Percentiles rank a stretch among this genome's conserved stretches.
Conservation (phyloP, 331 rosid species). For the Pyracantha coccinea region DNA sequence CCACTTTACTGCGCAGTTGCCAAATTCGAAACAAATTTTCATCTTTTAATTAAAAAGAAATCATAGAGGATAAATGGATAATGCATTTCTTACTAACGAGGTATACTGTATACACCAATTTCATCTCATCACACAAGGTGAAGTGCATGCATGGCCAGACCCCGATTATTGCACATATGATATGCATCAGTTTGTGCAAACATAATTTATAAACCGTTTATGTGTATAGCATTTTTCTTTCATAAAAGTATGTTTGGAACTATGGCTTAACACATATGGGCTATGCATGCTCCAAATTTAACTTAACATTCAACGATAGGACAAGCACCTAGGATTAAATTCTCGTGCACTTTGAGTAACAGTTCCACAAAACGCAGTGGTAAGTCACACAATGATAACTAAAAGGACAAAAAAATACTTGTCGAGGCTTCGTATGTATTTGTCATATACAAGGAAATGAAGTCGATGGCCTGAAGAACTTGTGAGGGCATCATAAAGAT, state of each 20-base stretch:
- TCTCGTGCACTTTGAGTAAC: neutral
- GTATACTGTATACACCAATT: neutral
- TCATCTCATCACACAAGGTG: neutral
- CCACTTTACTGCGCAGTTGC: neutral
- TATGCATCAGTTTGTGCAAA: neutral
- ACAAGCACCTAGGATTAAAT: too few species aligned
- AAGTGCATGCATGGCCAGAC: neutral
- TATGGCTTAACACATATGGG: neutral
- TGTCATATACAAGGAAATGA: slow-evolving; percentile 87
- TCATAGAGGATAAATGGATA: neutral
- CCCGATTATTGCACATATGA: neutral
- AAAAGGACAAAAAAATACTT: slow-evolving; percentile 41
- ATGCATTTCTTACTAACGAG: neutral
- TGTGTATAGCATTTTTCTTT: neutral
- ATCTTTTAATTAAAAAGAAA: neutral
- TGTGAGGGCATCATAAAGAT: slow-evolving; percentile 74
- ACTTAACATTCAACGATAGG: too few species aligned
- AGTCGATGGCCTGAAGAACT: slow-evolving; percentile 57
- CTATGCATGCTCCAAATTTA: neutral
- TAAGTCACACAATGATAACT: slow-evolving; percentile 10
- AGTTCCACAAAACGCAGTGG: neutral
- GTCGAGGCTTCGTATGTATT: slow-evolving; percentile 70
- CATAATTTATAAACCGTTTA: neutral
- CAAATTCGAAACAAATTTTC: neutral
- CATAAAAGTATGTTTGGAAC: neutral